phyloP scores from a whole-genome alignment of 306 rosid genomes.

The Prunus campanulata region DNA sequence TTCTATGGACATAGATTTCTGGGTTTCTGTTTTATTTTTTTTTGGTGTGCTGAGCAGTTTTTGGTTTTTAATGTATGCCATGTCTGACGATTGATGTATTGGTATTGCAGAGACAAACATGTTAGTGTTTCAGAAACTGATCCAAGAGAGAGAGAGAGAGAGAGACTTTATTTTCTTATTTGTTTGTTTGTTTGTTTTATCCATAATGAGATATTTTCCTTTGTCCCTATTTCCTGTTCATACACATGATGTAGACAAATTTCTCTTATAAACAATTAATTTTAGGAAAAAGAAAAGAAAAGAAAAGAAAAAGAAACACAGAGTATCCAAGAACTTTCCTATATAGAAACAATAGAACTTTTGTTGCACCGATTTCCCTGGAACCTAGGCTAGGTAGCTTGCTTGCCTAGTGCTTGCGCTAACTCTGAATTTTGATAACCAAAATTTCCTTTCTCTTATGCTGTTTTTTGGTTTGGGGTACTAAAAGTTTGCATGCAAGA shows the following conservation, averaged over 20 bases:
- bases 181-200: conserved; percentile 6
- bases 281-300: background rate
- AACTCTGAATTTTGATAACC: background rate
- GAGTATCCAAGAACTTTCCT: background rate
- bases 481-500: conserved; percentile 16
- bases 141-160: background rate
- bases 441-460: background rate
- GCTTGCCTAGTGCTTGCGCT: too few relatives aligned
- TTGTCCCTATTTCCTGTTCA: background rate
- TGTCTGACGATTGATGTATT: background rate
- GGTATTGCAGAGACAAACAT: background rate
- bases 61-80: conserved; percentile 17
- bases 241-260: background rate
- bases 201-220: background rate
- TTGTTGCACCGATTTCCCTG: background rate
- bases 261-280: background rate
- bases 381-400: background rate
- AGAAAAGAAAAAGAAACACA: background rate
- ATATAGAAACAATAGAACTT: background rate
- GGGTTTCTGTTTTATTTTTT: conserved; percentile 20
- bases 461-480: background rate
- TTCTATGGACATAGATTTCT: background rate
- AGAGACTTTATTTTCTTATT: background rate
- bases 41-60: conserved; percentile 25
- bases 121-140: conserved; percentile 19